A percentile compares a stretch with the other conserved stretches of the same genome.
phyloP scores from a whole-genome alignment of 1,139 yeast genomes.

The Saccharomycopsis phalli region DNA sequence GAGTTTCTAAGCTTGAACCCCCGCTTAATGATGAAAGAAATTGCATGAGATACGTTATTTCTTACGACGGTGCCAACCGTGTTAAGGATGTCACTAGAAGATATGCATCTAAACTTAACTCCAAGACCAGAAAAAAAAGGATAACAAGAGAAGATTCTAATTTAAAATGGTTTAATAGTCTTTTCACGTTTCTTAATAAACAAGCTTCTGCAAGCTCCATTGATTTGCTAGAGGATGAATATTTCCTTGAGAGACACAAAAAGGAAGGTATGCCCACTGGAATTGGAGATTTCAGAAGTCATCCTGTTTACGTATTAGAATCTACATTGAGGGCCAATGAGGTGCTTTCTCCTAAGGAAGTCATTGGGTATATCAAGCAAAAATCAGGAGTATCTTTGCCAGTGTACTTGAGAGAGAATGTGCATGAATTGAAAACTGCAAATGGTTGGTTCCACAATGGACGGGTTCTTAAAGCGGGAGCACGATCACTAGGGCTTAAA shows the following conservation, averaged over 20 bases:
- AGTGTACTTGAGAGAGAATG: constrained; percentile 63
- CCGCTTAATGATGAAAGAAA: constrained; percentile 53
- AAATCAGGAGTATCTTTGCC: constrained; percentile 30
- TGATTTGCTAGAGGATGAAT: constrained; percentile 65
- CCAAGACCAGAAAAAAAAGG: constrained; percentile 66
- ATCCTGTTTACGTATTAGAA: constrained; percentile 81
- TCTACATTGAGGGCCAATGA: constrained; percentile 66
- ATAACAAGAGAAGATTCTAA: constrained; percentile 52
- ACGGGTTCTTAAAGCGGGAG: constrained; percentile 62
- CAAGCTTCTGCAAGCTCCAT: constrained; percentile 29
- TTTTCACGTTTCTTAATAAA: constrained; percentile 29
- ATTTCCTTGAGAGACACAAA: constrained; percentile 56
- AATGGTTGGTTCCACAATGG: constrained; percentile 86
- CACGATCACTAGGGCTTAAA: constrained; percentile 48
- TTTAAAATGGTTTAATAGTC: constrained; percentile 52
- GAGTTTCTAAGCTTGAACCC: constrained; percentile 66
- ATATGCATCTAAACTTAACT: constrained; percentile 61
- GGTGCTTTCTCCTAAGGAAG: constrained; percentile 57
- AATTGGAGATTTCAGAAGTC: constrained; percentile 74
- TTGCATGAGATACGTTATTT: constrained; percentile 64
- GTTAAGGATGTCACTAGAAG: constrained; percentile 80
- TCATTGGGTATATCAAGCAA: constrained; percentile 64
- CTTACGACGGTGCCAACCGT: constrained; percentile 57
- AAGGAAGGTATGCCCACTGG: constrained; percentile 85
- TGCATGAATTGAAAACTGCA: constrained; percentile 58